These are phyloP conservation scores for Aureobasidium sp. DNA, from an alignment of 2,329 filamentous ascomycete species.

Conservation along the genomic window DNA sequence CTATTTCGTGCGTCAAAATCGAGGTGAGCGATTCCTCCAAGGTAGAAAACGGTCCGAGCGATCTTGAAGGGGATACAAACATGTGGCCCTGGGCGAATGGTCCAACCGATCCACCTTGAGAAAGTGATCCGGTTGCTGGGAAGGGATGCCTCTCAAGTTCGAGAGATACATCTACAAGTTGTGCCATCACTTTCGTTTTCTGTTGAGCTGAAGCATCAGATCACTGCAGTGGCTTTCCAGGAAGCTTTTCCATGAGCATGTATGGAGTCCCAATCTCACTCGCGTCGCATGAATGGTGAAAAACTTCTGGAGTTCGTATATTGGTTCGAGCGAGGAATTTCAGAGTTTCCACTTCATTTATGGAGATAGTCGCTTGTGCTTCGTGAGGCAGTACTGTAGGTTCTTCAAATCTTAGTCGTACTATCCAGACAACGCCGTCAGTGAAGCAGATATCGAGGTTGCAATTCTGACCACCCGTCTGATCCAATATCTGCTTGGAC, in stretches of 20 bases:
- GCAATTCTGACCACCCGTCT: conserved; percentile 1
- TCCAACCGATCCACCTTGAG: background rate
- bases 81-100: background rate
- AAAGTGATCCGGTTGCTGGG: background rate
- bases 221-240: background rate
- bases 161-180: background rate
- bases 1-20: background rate
- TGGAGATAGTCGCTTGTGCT: background rate
- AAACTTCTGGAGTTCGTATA: background rate
- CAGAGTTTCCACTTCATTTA: conserved; percentile 2
- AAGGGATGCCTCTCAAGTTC: conserved; percentile 1
- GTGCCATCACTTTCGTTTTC: background rate
- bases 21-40: background rate
- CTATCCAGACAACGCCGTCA: background rate
- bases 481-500: no score
- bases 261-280: background rate
- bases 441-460: background rate
- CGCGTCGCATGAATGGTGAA: background rate
- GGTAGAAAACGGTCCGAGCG: background rate
- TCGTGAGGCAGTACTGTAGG: background rate
- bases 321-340: background rate
- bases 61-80: background rate
- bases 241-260: conserved; percentile 5
- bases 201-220: background rate
- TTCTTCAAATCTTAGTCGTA: background rate